A percentile compares a stretch with the other conserved stretches of the same genome.
phyloP scores from a whole-genome alignment of 345 rosid genomes.

The Populus nigra region DNA sequence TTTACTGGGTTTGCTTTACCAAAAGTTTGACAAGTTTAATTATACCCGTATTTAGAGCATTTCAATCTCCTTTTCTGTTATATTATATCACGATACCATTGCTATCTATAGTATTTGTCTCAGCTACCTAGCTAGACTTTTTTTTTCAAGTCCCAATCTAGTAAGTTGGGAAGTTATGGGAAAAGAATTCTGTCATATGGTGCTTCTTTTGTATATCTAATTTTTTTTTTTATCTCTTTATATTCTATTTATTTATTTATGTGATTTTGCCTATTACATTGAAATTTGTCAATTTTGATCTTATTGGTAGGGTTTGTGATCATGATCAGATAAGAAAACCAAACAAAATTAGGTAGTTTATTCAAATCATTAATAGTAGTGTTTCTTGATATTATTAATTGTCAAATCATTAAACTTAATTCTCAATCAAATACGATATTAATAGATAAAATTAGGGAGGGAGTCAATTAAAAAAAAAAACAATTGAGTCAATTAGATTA shows the following conservation, averaged over 20 bases:
- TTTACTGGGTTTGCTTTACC: neutral
- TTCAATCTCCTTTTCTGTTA: neutral
- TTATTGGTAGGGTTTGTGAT: too few relatives aligned
- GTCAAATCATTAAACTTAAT: too few relatives aligned
- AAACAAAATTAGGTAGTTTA: neutral
- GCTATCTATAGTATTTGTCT: neutral
- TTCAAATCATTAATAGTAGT: neutral
- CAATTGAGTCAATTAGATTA: too few relatives aligned
- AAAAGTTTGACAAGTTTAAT: neutral
- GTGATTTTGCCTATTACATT: neutral
- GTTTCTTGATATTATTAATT: neutral
- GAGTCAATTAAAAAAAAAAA: too few relatives aligned
- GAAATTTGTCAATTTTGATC: neutral
- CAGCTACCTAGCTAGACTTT: neutral
- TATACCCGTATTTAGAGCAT: neutral
- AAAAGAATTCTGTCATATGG: neutral
- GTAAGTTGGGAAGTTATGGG: neutral
- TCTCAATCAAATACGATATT: too few relatives aligned
- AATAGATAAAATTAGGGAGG: too few relatives aligned
- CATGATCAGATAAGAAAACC: too few relatives aligned
- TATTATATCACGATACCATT: neutral
- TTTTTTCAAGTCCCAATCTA: neutral
- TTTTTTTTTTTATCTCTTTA: neutral
- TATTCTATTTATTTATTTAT: neutral
- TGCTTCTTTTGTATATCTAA: neutral